Base-by-base conservation (phyloP, 306 rosid genomes). In the Mimosa pudica region DNA sequence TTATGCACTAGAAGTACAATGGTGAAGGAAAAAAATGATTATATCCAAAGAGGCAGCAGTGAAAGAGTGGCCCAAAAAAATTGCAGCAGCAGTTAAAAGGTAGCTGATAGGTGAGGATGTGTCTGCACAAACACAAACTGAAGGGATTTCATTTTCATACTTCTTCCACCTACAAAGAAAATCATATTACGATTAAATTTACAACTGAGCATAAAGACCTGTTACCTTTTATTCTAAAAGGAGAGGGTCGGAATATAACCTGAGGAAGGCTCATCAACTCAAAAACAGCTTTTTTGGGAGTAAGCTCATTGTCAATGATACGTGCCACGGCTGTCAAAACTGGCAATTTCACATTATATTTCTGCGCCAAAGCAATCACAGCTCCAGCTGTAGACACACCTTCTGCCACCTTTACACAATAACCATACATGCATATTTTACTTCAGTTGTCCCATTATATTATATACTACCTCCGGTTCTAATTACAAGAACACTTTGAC, bases 311-410 rank as follows among this genome's bases (percentile, higher is more conserved):
- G 87, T 94, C 98, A 0, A 94, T 86, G 69, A 89, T 92, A 63
- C 98, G 93, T 24, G 98, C 98, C 35, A 94, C 97, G 8, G 97
- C 98, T 0, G 97, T 94, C 85, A 94, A 90, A 82, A 94, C 98
- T 6, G 98, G 97, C 97, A 94, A 89, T 88, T 94, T 94, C 6
- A 91, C 97, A 2, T 86, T 94, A 68, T 90, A 92, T 77, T 94
- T 94, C 81, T 94, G 97, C 1, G 96, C 97, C 79, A 92, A 78
- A 5, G 98, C 90, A 77, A 94, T 93, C 82, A 94, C 98, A 10
- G 98, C 98, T 82, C 98, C 95, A 1, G 98, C 98, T 0, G 97
- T 94, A 46, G 97, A 90, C 75, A 91, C 94, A 55, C 98, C 98
- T 84, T 92, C 98, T 61, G 95, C 98, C 72, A 94, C 98, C 98